Percentiles rank a stretch among this genome's conserved stretches.
Conservation (phyloP, 257 asterid genomes). For the Solanum tarapatanum region DNA sequence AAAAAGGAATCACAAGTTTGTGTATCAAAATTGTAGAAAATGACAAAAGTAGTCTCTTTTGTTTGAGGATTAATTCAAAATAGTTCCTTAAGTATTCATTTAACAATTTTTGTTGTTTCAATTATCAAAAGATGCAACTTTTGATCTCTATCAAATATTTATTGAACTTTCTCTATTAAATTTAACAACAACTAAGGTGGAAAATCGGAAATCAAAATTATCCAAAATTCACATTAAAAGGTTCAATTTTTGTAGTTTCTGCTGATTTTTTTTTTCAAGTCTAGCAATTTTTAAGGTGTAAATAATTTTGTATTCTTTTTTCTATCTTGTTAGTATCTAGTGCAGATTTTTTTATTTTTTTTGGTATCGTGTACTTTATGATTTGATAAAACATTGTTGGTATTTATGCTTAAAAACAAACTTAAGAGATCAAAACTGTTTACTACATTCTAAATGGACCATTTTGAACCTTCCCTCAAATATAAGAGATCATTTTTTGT, state of each 20-base stretch:
- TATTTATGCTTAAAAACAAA: neutral
- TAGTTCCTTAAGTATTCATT: neutral
- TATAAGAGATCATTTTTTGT: neutral
- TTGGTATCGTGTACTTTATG: neutral
- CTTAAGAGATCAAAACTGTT: neutral
- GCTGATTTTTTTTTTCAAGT: no score
- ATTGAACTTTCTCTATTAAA: neutral
- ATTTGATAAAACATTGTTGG: neutral
- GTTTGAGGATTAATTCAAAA: neutral
- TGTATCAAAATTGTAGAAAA: neutral
- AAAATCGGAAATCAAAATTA: no score
- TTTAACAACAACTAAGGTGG: no score
- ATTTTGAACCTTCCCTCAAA: neutral
- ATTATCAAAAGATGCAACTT: no score
- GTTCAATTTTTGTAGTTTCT: no score
- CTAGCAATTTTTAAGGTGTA: neutral
- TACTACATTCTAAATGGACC: neutral
- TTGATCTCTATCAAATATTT: neutral
- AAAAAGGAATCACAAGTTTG: no score
- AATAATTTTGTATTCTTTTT: no score
- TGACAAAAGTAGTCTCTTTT: neutral
- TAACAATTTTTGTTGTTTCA: neutral
- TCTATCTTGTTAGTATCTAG: neutral
- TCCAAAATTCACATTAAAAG: neutral
- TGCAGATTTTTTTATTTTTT: no score